These are phyloP conservation scores for Tricholoma matsutake DNA, from an alignment of 768 basidiomycete species.

Conservation along the genomic window DNA sequence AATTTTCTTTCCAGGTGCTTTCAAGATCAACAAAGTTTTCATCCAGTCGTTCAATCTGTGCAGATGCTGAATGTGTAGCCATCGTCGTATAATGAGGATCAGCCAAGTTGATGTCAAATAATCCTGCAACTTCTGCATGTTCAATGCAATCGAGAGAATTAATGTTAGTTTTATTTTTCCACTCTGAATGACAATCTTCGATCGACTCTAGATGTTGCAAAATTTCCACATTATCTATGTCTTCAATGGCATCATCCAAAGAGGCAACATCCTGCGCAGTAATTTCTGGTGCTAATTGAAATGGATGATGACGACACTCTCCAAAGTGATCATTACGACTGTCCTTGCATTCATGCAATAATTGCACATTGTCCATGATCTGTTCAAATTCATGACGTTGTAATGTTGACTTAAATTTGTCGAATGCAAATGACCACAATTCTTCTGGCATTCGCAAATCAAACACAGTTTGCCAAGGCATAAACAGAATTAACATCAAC, in stretches of 20 bases:
- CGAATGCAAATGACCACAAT: constrained; percentile 31
- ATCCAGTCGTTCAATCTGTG: too few relatives aligned
- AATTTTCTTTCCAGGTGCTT: too few relatives aligned
- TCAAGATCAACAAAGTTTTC: too few relatives aligned
- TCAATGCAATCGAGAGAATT: background rate
- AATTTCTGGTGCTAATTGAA: constrained; percentile 16
- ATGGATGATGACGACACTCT: constrained; percentile 23
- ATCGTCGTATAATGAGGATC: too few relatives aligned
- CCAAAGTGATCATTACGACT: background rate
- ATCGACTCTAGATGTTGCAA: background rate
- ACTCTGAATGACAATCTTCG: background rate
- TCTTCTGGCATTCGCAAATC: constrained; percentile 21
- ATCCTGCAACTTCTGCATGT: background rate
- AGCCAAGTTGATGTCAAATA: too few relatives aligned
- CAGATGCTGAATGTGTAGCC: too few relatives aligned
- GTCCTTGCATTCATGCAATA: too few relatives aligned
- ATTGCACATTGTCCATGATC: constrained; percentile 38
- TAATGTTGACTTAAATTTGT: background rate
- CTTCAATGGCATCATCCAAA: background rate
- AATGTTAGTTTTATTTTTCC: background rate
- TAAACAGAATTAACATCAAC: constrained; percentile 41
- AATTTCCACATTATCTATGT: background rate
- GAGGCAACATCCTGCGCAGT: background rate
- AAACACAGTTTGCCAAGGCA: constrained; percentile 31
- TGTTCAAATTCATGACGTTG: background rate